Percentiles rank a stretch among this genome's conserved stretches.
Evolutionary conservation across 192 early-diverging fungal species (phyloP).

Genomic region (Umbelopsis ramanniana): DNA sequence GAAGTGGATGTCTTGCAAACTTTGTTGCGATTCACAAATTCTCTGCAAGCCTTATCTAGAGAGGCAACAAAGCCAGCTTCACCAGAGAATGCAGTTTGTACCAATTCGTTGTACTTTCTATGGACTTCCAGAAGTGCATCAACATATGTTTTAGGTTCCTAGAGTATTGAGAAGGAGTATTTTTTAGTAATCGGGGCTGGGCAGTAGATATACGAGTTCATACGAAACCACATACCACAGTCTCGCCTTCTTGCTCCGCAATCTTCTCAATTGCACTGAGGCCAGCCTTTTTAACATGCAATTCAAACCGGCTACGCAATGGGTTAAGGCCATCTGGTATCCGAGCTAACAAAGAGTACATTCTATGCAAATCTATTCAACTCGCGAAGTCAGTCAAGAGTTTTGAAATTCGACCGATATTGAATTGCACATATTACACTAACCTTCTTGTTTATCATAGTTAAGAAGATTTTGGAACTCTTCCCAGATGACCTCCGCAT

Average conservation of each 20-base stretch:
- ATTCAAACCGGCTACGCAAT: constrained; percentile 76
- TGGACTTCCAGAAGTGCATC: constrained; percentile 87
- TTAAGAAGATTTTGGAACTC: constrained; percentile 92
- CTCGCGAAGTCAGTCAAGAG: neutral
- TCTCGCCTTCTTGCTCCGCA: constrained; percentile 58
- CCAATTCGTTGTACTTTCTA: constrained; percentile 80
- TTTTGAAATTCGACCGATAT: neutral
- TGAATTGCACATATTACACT: neutral
- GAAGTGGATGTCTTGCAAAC: constrained; percentile 71
- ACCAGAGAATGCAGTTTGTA: constrained; percentile 76
- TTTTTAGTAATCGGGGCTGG: neutral
- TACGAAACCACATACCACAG: constrained; percentile 43
- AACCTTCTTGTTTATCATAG: constrained; percentile 79
- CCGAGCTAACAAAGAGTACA: constrained; percentile 83
- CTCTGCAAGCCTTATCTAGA: constrained; percentile 91
- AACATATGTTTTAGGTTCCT: constrained; percentile 87
- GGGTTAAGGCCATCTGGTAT: constrained; percentile 85
- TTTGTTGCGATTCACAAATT: constrained; percentile 91
- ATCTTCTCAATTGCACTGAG: constrained; percentile 80
- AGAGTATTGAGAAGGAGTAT: constrained; percentile 16
- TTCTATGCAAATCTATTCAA: constrained; percentile 71
- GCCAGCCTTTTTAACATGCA: constrained; percentile 80
- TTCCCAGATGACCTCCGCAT: constrained; percentile 81
- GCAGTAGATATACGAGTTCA: neutral
- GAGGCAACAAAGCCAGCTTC: constrained; percentile 90